Evolutionary conservation across 2,329 filamentous ascomycete species (phyloP).

Genomic region (Metarhizium album): DNA sequence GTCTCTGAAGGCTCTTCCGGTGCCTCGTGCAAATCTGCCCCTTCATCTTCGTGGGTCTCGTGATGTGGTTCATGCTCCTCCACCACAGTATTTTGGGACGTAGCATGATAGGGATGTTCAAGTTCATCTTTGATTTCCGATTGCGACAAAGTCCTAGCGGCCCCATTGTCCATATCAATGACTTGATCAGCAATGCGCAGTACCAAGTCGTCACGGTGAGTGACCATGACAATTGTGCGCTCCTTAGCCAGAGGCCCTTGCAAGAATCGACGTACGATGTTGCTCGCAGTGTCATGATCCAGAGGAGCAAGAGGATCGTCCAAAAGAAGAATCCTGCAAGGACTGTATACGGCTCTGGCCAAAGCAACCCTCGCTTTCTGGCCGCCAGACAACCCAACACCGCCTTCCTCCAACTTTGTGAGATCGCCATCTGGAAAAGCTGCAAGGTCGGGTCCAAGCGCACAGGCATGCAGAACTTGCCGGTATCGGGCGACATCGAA

Average conservation of each 20-base stretch:
- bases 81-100: constrained; percentile 3
- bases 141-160: constrained; percentile 36
- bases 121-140: constrained; percentile 32
- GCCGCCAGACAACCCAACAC: constrained; percentile 51
- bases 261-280: constrained; percentile 51
- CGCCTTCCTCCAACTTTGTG: constrained; percentile 50
- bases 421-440: constrained; percentile 47
- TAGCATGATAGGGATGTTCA: constrained; percentile 25
- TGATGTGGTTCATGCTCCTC: constrained; percentile 16
- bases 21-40: constrained; percentile 12
- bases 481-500: constrained; percentile 46
- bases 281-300: constrained; percentile 51
- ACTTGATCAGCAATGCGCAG: constrained; percentile 62
- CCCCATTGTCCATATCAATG: constrained; percentile 55
- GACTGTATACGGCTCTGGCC: constrained; percentile 51
- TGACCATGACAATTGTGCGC: constrained; percentile 68
- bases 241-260: constrained; percentile 47
- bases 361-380: constrained; percentile 53
- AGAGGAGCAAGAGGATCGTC: constrained; percentile 54
- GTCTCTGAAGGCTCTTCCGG: constrained; percentile 30
- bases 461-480: constrained; percentile 50
- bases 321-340: constrained; percentile 44
- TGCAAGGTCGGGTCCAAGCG: constrained; percentile 43
- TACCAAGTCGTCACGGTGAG: constrained; percentile 69
- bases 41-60: constrained; percentile 21